Conservation (phyloP, 2,329 filamentous ascomycete species). For the Colletotrichum sp. region DNA sequence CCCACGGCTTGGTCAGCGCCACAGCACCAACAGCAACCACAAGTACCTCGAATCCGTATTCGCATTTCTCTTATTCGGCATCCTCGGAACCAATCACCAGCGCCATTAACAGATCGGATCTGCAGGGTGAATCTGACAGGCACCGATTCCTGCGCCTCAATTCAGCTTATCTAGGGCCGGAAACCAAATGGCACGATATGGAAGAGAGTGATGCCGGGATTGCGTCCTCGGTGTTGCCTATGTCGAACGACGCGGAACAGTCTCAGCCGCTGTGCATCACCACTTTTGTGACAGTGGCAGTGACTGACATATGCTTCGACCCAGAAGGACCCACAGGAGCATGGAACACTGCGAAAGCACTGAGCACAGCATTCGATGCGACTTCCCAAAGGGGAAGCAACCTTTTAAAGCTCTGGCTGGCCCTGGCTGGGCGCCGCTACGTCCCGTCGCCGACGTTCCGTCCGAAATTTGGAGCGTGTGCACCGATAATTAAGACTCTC, state of each 20-base stretch:
- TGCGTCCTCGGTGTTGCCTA: not conserved
- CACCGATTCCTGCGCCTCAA: not conserved
- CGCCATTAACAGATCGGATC: not conserved
- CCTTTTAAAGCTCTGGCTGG: not conserved
- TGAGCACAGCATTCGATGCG: not conserved
- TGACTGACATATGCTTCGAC: not conserved
- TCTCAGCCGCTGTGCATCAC: not conserved
- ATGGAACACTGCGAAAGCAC: not conserved
- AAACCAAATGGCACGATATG: not conserved
- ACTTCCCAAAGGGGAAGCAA: constrained; percentile 13
- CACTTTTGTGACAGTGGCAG: not conserved
- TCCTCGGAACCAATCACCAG: not conserved
- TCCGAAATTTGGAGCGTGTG: constrained; percentile 1
- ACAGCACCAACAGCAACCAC: not conserved
- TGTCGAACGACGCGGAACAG: not conserved
- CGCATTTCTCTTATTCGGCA: not conserved
- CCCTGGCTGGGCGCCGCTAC: not conserved
- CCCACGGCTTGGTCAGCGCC: rapidly evolving
- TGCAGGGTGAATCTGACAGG: not conserved
- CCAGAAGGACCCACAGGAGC: not conserved
- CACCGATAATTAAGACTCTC: not conserved
- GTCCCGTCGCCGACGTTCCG: not conserved
- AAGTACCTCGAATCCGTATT: not conserved
- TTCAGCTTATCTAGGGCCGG: not conserved
- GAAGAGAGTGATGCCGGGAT: not conserved